Evolutionary conservation across 225 moss, liverwort and hornwort genomes (phyloP), one percentile per base, ranked within the genome.

Genomic region (Sphagnum tenellum): DNA sequence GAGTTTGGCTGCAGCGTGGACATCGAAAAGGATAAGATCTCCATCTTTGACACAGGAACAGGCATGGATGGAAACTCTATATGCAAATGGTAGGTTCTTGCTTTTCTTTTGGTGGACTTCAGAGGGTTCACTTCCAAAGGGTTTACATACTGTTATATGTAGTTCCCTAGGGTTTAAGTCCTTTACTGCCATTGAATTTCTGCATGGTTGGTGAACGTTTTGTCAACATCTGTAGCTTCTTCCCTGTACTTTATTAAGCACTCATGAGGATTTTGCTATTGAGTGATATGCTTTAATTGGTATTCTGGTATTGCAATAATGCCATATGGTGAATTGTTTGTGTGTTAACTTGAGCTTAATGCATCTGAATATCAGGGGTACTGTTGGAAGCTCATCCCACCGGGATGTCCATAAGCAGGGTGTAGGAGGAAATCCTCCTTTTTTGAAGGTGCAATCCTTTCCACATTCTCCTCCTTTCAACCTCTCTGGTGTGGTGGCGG

Each of bases 391-490:
- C 50, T 86, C 91, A 12, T 73, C 72, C 8, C 91, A 91, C 67
- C 86, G 81, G 9, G 71, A 71, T 48, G 84, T 82, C 45, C 86
- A 91, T 65, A 76, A 74, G 56, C 69, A 66, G 63, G 91, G 69
- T 29, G 66, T 91, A 9, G 91, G 91, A 5, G 86, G 86, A 56
- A 65, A 70, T 46, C 88, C 91, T 69, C 91, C 91, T 44, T 91
- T 76, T 62, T 73, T 91, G 56, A 85, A 67, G 76, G 89, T 86
- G 59, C 14, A 67, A 47, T 11, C 11, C 56, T 9, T 11, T 45
- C 10, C 49, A 55, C 50, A 29, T 59, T 7, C 9, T 3, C 9
- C 48, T 49, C 44, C 8, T 49, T 7, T 12, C 45, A 5, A 2
- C 29, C 7, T 9, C 71, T 44, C 57, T 50, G n/a, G 59, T 46